Evolutionary conservation across 257 asterid species (phyloP).

Genomic region (Solanum chmielewskii): DNA sequence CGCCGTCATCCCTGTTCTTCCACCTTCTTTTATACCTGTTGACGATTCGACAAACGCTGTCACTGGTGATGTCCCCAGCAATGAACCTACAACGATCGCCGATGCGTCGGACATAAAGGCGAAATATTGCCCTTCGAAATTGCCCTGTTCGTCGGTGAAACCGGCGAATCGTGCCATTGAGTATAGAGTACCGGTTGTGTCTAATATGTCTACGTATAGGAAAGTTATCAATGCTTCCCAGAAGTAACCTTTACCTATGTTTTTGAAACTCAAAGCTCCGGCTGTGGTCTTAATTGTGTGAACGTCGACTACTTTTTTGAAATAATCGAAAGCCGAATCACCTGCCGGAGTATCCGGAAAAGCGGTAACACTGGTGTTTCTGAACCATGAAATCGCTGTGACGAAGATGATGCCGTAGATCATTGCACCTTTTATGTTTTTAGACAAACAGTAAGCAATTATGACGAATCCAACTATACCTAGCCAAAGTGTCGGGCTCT

Average conservation of each 20-base stretch:
- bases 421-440: slow-evolving; percentile 77
- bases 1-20: slow-evolving; percentile 89
- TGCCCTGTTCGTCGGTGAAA: slow-evolving; percentile 45
- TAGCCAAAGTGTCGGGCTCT: slow-evolving; percentile 84
- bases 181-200: slow-evolving; percentile 79
- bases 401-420: slow-evolving; percentile 79
- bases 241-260: slow-evolving; percentile 47
- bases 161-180: slow-evolving; percentile 96
- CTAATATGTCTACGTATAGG: slow-evolving; percentile 72
- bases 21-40: slow-evolving; percentile 90
- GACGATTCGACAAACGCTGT: slow-evolving; percentile 84
- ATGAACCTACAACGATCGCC: slow-evolving; percentile 64
- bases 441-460: slow-evolving; percentile 68
- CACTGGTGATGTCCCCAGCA: slow-evolving; percentile 88
- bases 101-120: slow-evolving; percentile 96
- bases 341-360: slow-evolving; percentile 58
- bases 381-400: slow-evolving; percentile 80
- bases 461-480: slow-evolving; percentile 69
- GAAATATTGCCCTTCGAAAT: slow-evolving; percentile 84
- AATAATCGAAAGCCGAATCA: slow-evolving; percentile 43
- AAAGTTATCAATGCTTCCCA: slow-evolving; percentile 86
- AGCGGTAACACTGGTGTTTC: slow-evolving; percentile 67
- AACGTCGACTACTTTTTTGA: slow-evolving; percentile 57
- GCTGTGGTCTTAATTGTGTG: slow-evolving; percentile 68
- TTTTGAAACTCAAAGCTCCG: slow-evolving; percentile 68